These are phyloP conservation scores for Phaeosphaeria sp. DNA, from an alignment of 2,329 filamentous ascomycete genomes.

Conservation along the genomic window DNA sequence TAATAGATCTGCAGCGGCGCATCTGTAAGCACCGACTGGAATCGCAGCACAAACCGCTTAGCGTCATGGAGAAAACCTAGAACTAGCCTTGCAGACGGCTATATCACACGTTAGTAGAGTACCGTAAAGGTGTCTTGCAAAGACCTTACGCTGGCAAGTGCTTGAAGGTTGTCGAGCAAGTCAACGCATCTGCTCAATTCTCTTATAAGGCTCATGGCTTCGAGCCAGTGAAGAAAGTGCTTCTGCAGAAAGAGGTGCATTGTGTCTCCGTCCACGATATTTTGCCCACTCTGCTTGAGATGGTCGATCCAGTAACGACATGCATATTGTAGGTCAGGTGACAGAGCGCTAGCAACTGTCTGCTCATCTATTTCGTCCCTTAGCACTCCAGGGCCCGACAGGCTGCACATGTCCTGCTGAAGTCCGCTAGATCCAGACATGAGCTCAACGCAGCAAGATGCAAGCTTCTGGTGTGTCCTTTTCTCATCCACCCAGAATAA, in stretches of 20 bases:
- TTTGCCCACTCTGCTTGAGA: not conserved
- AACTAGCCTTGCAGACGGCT: conserved; percentile 14
- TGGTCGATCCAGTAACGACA: conserved; percentile 44
- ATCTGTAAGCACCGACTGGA: conserved; percentile 29
- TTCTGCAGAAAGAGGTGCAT: not conserved
- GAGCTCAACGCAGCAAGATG: conserved; percentile 45
- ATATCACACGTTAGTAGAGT: conserved; percentile 8
- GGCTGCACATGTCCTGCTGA: conserved; percentile 45
- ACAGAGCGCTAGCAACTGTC: conserved; percentile 11
- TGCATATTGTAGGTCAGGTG: conserved; percentile 13
- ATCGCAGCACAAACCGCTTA: conserved; percentile 40
- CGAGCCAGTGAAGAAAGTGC: conserved; percentile 1
- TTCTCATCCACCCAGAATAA: conserved; percentile 47
- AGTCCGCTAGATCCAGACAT: conserved; percentile 38
- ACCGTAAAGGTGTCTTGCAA: not conserved
- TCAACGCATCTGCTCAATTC: not conserved
- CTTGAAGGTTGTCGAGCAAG: not conserved
- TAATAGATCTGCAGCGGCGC: conserved; percentile 47
- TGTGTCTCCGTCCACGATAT: not conserved
- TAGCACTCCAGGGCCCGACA: conserved; percentile 10
- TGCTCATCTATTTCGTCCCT: conserved; percentile 14
- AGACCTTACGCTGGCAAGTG: conserved; percentile 3
- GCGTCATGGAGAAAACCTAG: conserved; percentile 36
- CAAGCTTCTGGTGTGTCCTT: conserved; percentile 38
- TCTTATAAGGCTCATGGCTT: conserved; percentile 2